phyloP scores from a whole-genome alignment of 1,284 basidiomycete species.

The Quambalaria eucalypti region DNA sequence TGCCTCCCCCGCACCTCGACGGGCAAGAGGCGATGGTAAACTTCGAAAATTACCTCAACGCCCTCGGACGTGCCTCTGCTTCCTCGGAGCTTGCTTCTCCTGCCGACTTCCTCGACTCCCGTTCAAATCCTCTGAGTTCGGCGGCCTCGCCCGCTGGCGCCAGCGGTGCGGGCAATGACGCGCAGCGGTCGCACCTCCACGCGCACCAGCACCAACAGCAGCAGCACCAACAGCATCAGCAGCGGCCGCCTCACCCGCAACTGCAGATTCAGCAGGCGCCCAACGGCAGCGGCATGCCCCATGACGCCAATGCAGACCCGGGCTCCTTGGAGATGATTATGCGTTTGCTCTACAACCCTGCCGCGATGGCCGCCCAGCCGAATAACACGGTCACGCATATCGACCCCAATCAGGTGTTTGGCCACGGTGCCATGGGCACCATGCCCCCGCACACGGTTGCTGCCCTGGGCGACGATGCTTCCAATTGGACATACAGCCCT shows the following conservation, averaged over 20 bases:
- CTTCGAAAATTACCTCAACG: neutral
- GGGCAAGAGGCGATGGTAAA: neutral
- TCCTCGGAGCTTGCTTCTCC: neutral
- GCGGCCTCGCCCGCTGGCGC: neutral
- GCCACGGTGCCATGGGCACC: conserved; percentile 10
- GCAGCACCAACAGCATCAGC: neutral
- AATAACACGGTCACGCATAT: conserved; percentile 29
- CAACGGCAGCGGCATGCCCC: neutral
- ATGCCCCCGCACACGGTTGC: conserved; percentile 2
- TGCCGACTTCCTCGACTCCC: neutral
- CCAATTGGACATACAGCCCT: conserved; percentile 33
- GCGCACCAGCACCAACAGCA: neutral
- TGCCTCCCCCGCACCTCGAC: conserved; percentile 10
- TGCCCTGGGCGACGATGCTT: conserved; percentile 13
- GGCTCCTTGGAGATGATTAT: conserved; percentile 28
- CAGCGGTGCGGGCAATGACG: neutral
- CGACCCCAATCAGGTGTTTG: conserved; percentile 39
- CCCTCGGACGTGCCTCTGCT: neutral
- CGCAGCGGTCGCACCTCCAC: neutral
- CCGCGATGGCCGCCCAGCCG: conserved; percentile 12
- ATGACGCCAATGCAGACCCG: neutral
- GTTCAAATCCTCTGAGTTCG: no score
- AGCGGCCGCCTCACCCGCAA: neutral
- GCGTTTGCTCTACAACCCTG: conserved; percentile 40
- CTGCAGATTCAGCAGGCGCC: neutral